Evolutionary conservation across 2,329 filamentous ascomycete species (phyloP).

Genomic region (Pyrenochaeta sp.): DNA sequence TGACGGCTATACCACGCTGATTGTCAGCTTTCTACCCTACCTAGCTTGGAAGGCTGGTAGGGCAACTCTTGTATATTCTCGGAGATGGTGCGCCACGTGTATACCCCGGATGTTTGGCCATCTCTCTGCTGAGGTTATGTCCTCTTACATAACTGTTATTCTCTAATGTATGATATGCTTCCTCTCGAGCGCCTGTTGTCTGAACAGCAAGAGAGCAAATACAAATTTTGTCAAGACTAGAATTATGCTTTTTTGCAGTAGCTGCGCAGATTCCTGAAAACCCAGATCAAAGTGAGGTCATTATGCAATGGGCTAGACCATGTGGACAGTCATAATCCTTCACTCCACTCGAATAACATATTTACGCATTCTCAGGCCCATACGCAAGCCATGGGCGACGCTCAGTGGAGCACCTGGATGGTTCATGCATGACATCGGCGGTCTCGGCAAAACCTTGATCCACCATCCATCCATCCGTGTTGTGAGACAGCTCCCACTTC

Average conservation of each 20-base stretch:
- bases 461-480: slow-evolving; percentile 15
- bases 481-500: slow-evolving; percentile 13
- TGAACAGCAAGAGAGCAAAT: slow-evolving; percentile 45
- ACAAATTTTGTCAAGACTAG: slow-evolving; percentile 34
- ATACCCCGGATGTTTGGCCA: slow-evolving; percentile 32
- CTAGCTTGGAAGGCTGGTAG: slow-evolving; percentile 19
- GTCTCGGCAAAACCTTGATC: slow-evolving; percentile 30
- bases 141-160: slow-evolving; percentile 52
- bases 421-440: slow-evolving; percentile 23
- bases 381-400: background rate
- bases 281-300: no score
- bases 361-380: no score
- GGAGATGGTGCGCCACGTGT: slow-evolving; percentile 36
- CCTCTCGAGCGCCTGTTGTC: slow-evolving; percentile 35
- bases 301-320: no score
- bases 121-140: slow-evolving; percentile 45
- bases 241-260: background rate
- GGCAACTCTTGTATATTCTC: slow-evolving; percentile 48
- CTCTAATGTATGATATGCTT: slow-evolving; percentile 52
- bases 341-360: no score
- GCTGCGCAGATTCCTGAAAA: background rate
- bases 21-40: slow-evolving; percentile 32
- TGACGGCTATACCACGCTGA: slow-evolving; percentile 42
- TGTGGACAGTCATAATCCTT: no score
- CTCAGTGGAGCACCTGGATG: slow-evolving; percentile 21